Base-by-base conservation (phyloP, 2,329 filamentous ascomycete genomes). In the Dactylellina drechsleri region DNA sequence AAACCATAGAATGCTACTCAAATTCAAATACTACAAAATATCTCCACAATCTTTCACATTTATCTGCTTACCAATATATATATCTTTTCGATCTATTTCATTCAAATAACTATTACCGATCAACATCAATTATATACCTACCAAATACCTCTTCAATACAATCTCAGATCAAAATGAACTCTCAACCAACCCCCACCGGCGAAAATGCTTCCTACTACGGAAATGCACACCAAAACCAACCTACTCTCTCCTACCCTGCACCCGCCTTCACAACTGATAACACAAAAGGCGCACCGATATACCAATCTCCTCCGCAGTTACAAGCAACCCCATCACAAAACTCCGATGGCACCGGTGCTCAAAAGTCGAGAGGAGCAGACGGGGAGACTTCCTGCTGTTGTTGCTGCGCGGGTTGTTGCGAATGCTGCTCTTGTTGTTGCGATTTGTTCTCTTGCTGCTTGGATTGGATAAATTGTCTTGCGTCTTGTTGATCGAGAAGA, bases 161-260 rank as follows among this genome's bases (percentile, higher is more conserved):
- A 7, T 36, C 10, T 7, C 31, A 36, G 10, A 36, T 41, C 53
- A 60, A 60, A 49, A 60, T 60, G 57, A 49, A n/a, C 28, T 60
- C 18, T 31, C 57, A 49, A 60, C 10, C 57, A 60, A 31, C 12
- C 6, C 10, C 3, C 53, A 12, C 12, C 4, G 57, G 57, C 20
- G 57, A 60, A 49, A 60, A 60, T 18, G 57, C 57, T 36, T 60
- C 57, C 41, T 60, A 60, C 20, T 60, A 60, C 20, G 57, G 41
- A 60, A 49, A 16, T 36, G 7, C 7, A 6, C 5, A 8, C 57
- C 57, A 47, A 28, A 49, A 60, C 16, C 57, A 60, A 18, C 57
- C 57, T 41, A 49, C 41, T 18, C 45, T 60, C 41, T 47, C 40
- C 26, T 16, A 16, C 26, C 57, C 57, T 16, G 40, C 40, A 26